phyloP scores from a whole-genome alignment of 108 stramenopile genomes.

The Mediolabrus comicus region DNA sequence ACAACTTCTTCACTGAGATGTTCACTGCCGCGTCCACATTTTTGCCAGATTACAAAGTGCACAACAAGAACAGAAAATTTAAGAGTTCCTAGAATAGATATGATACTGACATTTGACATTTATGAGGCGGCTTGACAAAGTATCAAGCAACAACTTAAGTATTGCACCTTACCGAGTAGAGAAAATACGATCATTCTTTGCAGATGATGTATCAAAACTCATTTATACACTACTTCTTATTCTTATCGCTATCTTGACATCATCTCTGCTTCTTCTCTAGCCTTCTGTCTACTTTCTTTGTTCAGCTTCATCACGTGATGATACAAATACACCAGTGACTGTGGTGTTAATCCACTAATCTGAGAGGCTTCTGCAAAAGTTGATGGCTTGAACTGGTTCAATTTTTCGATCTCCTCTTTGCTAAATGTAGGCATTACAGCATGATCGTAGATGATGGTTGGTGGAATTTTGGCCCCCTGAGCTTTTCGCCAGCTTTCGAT shows the following conservation, averaged over 20 bases:
- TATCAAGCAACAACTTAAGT: too few relatives aligned
- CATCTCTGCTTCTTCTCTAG: conserved; percentile 7
- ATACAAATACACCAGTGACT: conserved; percentile 91
- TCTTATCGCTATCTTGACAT: not conserved
- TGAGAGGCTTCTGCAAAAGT: conserved; percentile 94
- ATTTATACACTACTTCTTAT: conserved; percentile 1
- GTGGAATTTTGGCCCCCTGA: conserved; percentile 87
- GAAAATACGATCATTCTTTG: too few relatives aligned
- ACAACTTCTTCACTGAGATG: conserved; percentile 90
- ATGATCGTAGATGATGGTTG: conserved; percentile 79
- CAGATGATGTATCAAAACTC: not conserved
- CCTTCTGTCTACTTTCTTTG: conserved; percentile 54
- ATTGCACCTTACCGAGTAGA: too few relatives aligned
- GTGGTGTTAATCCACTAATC: conserved; percentile 94
- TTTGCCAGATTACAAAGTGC: conserved; percentile 89
- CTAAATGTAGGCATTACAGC: conserved; percentile 84
- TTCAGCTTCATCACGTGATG: conserved; percentile 81
- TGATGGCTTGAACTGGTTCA: conserved; percentile 61
- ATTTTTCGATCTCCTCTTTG: conserved; percentile 90
- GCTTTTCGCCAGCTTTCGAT: conserved; percentile 93
- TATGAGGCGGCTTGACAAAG: too few relatives aligned
- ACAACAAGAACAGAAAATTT: conserved; percentile 62
- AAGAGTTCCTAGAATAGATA: conserved; percentile 39
- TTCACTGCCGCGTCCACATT: conserved; percentile 85
- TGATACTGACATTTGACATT: too few relatives aligned